Evolutionary conservation across 2,329 filamentous ascomycete genomes (phyloP).

Genomic region (Calonectria henricotiae): DNA sequence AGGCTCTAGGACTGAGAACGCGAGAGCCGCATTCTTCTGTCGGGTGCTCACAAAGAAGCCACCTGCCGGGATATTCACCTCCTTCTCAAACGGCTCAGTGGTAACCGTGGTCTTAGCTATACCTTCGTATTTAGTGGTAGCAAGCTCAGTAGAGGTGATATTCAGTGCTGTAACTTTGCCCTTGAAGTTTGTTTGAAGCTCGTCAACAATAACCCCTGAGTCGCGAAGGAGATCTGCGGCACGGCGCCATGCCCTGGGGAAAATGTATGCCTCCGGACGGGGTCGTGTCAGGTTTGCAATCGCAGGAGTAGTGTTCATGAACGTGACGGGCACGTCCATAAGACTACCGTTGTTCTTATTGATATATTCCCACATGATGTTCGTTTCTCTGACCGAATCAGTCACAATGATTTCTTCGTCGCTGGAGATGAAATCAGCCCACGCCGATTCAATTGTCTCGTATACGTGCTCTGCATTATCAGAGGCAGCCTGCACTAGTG

Average conservation of each 20-base stretch:
- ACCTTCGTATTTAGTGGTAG: constrained; percentile 5
- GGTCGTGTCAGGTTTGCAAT: constrained; percentile 50
- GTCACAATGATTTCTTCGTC: constrained; percentile 52
- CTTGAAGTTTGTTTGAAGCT: constrained; percentile 18
- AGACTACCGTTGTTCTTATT: constrained; percentile 50
- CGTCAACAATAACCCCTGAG: constrained; percentile 47
- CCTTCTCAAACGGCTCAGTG: constrained; percentile 27
- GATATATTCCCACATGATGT: constrained; percentile 52
- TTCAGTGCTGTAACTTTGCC: constrained; percentile 4
- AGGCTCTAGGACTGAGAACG: constrained; percentile 51
- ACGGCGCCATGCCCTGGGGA: constrained; percentile 49
- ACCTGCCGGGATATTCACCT: constrained; percentile 48
- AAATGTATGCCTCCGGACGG: constrained; percentile 52
- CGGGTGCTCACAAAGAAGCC: constrained; percentile 51
- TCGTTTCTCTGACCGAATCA: constrained; percentile 43
- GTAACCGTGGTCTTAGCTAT: constrained; percentile 8
- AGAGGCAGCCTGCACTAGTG: constrained; percentile 50
- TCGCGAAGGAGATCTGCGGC: constrained; percentile 48
- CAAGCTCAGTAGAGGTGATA: not conserved
- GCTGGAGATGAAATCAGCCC: constrained; percentile 44
- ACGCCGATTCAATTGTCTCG: constrained; percentile 46
- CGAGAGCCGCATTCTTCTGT: constrained; percentile 52
- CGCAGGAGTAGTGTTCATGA: constrained; percentile 50
- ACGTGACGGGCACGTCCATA: constrained; percentile 46
- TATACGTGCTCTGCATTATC: constrained; percentile 46